Percentiles rank a stretch among this genome's conserved stretches.
Evolutionary conservation across 2,329 filamentous ascomycete species (phyloP).

Genomic region (Fusarium torulosum): DNA sequence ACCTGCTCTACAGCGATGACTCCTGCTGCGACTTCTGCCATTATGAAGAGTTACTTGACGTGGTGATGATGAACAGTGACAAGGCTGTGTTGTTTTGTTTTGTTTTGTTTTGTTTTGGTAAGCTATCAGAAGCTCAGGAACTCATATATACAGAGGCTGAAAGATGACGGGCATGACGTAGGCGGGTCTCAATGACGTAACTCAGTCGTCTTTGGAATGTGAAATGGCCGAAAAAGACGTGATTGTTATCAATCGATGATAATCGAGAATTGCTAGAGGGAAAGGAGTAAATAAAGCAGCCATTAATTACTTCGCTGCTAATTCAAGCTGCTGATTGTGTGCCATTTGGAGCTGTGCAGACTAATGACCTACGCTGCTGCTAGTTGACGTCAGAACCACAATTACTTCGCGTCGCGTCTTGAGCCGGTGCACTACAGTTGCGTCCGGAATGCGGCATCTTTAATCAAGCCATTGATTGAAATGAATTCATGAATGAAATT

Average conservation of each 20-base stretch:
- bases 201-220: background rate
- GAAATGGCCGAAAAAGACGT: background rate
- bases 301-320: background rate
- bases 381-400: background rate
- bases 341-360: background rate
- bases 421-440: background rate
- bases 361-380: background rate
- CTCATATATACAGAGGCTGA: background rate
- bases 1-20: conserved; percentile 37
- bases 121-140: background rate
- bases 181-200: conserved; percentile 27
- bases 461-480: background rate
- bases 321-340: background rate
- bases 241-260: background rate
- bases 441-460: background rate
- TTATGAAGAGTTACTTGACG: background rate
- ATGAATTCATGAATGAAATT: background rate
- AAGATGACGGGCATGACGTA: conserved; percentile 27
- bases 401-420: background rate
- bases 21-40: conserved; percentile 43
- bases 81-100: background rate
- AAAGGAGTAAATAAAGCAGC: background rate
- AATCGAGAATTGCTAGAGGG: background rate
- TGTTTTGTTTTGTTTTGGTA: background rate
- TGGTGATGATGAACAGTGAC: background rate